Percentiles rank a stretch among this genome's conserved stretches.
phyloP scores from a whole-genome alignment of 208 protist genomes.

The Borovskyia barvae region DNA sequence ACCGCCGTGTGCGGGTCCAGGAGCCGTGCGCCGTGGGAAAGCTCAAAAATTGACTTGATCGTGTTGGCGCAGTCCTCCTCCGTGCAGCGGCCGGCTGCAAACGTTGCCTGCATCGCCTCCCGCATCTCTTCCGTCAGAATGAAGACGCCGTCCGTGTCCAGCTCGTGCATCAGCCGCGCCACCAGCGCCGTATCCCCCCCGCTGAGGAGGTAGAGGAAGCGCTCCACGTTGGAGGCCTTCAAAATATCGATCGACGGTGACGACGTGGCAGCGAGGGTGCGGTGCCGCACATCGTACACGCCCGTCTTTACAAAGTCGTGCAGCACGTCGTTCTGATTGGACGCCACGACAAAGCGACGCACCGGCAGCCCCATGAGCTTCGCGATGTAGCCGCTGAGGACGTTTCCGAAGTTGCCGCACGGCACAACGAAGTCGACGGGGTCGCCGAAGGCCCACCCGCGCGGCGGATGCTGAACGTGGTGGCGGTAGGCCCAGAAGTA shows the following conservation, averaged over 20 bases:
- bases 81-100: slow-evolving; percentile 65
- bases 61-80: slow-evolving; percentile 77
- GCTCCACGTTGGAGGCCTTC: slow-evolving; percentile 95
- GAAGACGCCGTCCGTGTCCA: slow-evolving; percentile 67
- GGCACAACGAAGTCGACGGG: slow-evolving; percentile 89
- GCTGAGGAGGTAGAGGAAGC: slow-evolving; percentile 91
- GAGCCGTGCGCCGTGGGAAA: slow-evolving; percentile 45
- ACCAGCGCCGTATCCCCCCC: slow-evolving; percentile 74
- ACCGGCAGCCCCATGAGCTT: slow-evolving; percentile 90
- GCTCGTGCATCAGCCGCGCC: slow-evolving; percentile 48
- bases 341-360: slow-evolving; percentile 90
- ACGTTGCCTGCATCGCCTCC: slow-evolving; percentile 46
- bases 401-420: slow-evolving; percentile 97
- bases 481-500: slow-evolving; percentile 95
- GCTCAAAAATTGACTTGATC: slow-evolving; percentile 65
- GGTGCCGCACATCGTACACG: slow-evolving; percentile 71
- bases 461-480: slow-evolving; percentile 44
- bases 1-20: slow-evolving; percentile 89
- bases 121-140: slow-evolving; percentile 43
- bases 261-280: slow-evolving; percentile 46
- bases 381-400: slow-evolving; percentile 93
- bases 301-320: slow-evolving; percentile 90
- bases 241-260: slow-evolving; percentile 92
- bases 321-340: slow-evolving; percentile 96
- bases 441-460: slow-evolving; percentile 49